Percentiles rank a stretch among this genome's conserved stretches.
Evolutionary conservation across 225 moss, liverwort and hornwort species (phyloP).

Genomic region (Bryoerythrophyllum caledonicum): DNA sequence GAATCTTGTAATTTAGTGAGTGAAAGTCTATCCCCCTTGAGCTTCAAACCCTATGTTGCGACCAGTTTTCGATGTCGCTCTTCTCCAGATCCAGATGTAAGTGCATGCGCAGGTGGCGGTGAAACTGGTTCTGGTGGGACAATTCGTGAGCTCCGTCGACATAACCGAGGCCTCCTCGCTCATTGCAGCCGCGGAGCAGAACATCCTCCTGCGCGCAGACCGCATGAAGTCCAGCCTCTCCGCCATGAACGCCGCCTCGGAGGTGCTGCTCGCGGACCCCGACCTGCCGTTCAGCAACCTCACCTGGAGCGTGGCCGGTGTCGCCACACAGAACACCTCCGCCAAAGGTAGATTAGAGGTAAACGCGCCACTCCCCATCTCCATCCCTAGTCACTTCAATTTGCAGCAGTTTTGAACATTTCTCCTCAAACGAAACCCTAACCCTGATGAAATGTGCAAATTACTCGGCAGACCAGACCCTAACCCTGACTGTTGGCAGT

Average conservation of each 20-base stretch:
- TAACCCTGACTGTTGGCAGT: constrained; percentile 12
- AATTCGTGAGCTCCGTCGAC: constrained; percentile 47
- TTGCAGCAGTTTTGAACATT: too few species aligned
- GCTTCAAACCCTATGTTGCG: too few species aligned
- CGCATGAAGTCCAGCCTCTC: constrained; percentile 35
- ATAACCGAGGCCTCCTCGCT: constrained; percentile 52
- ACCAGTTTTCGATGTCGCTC: too few species aligned
- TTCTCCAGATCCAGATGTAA: too few species aligned
- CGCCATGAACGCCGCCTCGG: constrained; percentile 39
- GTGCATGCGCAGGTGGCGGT: constrained; percentile 36
- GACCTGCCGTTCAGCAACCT: constrained; percentile 2
- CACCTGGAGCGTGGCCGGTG: constrained; percentile 33
- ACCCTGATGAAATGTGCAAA: too few species aligned
- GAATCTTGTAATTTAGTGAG: too few species aligned
- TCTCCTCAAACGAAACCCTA: too few species aligned
- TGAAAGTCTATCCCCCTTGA: too few species aligned
- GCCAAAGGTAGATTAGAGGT: constrained; percentile 58
- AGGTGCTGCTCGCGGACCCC: constrained; percentile 44
- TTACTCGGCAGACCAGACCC: not conserved
- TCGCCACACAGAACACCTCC: constrained; percentile 51
- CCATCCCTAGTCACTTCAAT: not conserved
- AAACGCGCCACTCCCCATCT: not conserved
- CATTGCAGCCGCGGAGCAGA: constrained; percentile 44
- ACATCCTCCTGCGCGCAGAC: constrained; percentile 28
- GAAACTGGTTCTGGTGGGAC: constrained; percentile 45